Conservation (phyloP, 2,329 filamentous ascomycete species). For the Verticillium nubilum region DNA sequence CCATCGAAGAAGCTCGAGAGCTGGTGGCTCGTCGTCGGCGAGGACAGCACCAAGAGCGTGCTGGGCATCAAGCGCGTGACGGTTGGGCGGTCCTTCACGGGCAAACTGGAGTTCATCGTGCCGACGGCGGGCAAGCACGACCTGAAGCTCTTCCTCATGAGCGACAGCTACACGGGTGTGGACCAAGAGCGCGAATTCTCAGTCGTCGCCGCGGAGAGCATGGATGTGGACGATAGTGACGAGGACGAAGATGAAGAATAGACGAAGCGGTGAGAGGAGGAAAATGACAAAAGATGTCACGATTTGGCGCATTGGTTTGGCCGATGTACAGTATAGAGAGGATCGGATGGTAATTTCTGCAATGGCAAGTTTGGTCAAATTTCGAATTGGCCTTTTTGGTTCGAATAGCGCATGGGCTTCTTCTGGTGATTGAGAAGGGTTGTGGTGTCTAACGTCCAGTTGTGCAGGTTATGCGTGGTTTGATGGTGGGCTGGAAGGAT, state of each 20-base stretch:
- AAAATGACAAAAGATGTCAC: not conserved
- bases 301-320: not conserved
- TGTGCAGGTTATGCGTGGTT: constrained; percentile 21
- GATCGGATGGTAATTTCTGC: not conserved
- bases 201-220: constrained; percentile 81
- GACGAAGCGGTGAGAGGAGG: constrained; percentile 1
- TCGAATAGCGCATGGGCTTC: not conserved
- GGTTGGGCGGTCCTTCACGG: constrained; percentile 70
- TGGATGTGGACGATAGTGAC: constrained; percentile 90
- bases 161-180: constrained; percentile 93
- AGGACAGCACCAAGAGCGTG: constrained; percentile 81
- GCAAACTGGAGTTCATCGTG: constrained; percentile 83
- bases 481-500: constrained; percentile 19
- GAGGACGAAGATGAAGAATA: constrained; percentile 63
- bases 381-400: constrained; percentile 14
- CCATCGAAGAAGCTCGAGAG: constrained; percentile 90
- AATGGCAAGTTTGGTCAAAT: not conserved
- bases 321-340: constrained; percentile 9
- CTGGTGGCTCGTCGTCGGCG: constrained; percentile 96
- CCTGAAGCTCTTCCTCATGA: constrained; percentile 90
- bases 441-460: constrained; percentile 22
- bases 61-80: constrained; percentile 94
- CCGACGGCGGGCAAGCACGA: constrained; percentile 79
- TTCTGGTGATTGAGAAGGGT: constrained; percentile 19
- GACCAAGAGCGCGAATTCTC: constrained; percentile 92